Evolutionary conservation across 1,139 yeast species (phyloP).

Genomic region (Blastobotrys indianensis): DNA sequence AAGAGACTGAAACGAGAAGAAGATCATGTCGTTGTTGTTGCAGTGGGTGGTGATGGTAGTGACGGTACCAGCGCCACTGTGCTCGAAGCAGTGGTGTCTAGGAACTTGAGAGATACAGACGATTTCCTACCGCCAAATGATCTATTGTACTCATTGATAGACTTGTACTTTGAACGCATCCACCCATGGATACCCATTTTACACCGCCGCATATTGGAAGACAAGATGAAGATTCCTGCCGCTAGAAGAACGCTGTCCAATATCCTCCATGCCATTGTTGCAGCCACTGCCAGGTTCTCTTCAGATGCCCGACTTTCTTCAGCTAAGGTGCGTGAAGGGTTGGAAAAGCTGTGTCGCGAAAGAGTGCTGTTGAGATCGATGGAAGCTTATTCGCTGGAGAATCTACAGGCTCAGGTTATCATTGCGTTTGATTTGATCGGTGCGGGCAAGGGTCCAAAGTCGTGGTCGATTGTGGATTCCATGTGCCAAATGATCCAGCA

Average conservation of each 20-base stretch:
- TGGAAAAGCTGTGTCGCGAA: slow-evolving; percentile 18
- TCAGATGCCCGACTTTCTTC: slow-evolving; percentile 1
- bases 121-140: slow-evolving; percentile 13
- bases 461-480: slow-evolving; percentile 21
- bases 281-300: slow-evolving; percentile 19
- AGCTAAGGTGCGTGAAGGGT: slow-evolving; percentile 6
- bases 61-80: slow-evolving; percentile 1
- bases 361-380: slow-evolving; percentile 18
- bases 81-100: background rate
- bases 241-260: slow-evolving; percentile 5
- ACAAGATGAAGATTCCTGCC: slow-evolving; percentile 6
- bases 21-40: background rate
- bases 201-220: slow-evolving; percentile 14
- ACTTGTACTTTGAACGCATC: slow-evolving; percentile 14
- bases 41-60: background rate
- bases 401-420: slow-evolving; percentile 22
- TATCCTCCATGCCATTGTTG: slow-evolving; percentile 20
- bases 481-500: slow-evolving; percentile 22
- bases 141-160: slow-evolving; percentile 11
- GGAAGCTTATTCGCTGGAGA: slow-evolving; percentile 23
- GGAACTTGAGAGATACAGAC: background rate
- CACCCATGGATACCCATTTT: slow-evolving; percentile 23
- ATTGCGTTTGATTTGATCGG: slow-evolving; percentile 26
- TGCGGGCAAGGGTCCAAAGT: slow-evolving; percentile 23
- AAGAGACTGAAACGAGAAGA: slow-evolving; percentile 1